Conservation (phyloP, 2,329 filamentous ascomycete species). For the Ophiostoma piceae region DNA sequence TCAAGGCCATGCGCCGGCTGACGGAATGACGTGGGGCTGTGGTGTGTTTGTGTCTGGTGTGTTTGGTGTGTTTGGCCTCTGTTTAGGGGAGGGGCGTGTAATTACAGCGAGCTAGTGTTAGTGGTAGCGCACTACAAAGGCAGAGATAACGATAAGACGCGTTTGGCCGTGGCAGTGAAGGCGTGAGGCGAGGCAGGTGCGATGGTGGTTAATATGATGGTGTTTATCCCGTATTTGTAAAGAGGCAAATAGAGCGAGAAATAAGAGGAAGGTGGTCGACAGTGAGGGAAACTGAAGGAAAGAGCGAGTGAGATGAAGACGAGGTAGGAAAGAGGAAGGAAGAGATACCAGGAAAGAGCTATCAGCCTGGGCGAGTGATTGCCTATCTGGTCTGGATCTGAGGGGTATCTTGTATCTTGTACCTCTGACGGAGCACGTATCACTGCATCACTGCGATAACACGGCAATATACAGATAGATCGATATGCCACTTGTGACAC, state of each 20-base stretch:
- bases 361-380: neutral
- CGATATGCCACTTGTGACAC: neutral
- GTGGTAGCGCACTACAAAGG: neutral
- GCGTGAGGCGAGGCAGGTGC: neutral
- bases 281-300: neutral
- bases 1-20: slow-evolving; percentile 13
- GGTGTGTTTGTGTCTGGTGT: slow-evolving; percentile 1
- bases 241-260: neutral
- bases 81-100: slow-evolving; percentile 7
- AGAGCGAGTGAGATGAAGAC: neutral
- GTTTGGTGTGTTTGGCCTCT: neutral
- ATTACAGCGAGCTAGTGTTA: neutral
- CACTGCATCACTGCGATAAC: neutral
- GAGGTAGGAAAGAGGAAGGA: neutral
- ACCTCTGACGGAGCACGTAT: neutral
- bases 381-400: neutral
- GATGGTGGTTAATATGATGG: neutral
- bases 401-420: neutral
- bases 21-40: slow-evolving; percentile 18
- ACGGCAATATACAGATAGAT: neutral
- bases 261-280: neutral
- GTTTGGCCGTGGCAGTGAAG: neutral
- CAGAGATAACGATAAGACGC: slow-evolving; percentile 7
- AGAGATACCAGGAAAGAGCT: neutral
- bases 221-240: slow-evolving; percentile 2